Evolutionary conservation across 352 stramenopile species (phyloP), one percentile per base, ranked within the genome.

Genomic region (Phytophthora cactorum): DNA sequence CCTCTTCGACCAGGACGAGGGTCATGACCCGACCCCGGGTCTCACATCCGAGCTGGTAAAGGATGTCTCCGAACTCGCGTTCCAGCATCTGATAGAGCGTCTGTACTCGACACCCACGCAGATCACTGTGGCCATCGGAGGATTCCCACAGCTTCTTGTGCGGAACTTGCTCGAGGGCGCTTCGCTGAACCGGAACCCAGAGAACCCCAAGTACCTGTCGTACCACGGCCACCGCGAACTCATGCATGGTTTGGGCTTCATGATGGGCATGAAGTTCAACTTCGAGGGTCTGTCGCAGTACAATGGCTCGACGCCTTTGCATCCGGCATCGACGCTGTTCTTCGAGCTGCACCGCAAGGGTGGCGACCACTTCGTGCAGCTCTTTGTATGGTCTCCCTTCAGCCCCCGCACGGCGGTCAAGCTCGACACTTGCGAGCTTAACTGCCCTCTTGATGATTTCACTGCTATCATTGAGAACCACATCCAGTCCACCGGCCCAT

Each of bases 141-240:
- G 86, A 8, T 94, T 94, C 59, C 80, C 83, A 3, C 64, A 82
- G 38, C 62, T 94, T 31, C 56, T 94, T n/a, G 60, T 92, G 43
- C 71, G 70, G 9, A 91, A 89, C 34, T 77, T 92, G 46, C 85
- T 79, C 31, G 66, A 81, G 53, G 81, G 70, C 5, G 78, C 81
- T 1, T 61, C 66, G 0, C 63, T 70, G 1, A 71, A 52, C 43
- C 74, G 70, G 28, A 70, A 76, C 34, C 62, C 66, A 0, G 58
- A 75, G 17, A 63, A 70, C 6, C 84, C 75, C 57, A 93, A 91
- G 67, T 94, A 91, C 71, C 79, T 84, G 41, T 92, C 84, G 29
- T 94, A 89, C 61, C 86, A 95, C 63, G 79, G 86, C 43, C 86
- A 95, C 50, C 84, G 86, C 45, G 86, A 95, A 59, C 75, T 95